A percentile compares a stretch with the other conserved stretches of the same genome.
Evolutionary conservation across 345 rosid species (phyloP).

Genomic region (Eutrema japonicum): DNA sequence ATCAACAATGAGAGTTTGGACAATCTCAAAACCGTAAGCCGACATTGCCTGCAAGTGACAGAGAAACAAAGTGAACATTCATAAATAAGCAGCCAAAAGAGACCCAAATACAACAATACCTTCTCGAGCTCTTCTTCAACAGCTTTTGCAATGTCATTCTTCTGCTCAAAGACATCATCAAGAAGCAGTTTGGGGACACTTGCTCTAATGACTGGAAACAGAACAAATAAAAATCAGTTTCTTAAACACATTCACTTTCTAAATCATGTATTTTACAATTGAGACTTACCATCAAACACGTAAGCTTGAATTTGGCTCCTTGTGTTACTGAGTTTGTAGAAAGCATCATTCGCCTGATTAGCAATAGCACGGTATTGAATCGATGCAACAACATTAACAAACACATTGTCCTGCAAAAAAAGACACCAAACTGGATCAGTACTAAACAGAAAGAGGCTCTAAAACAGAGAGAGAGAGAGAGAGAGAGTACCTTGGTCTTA

Average conservation of each 20-base stretch:
- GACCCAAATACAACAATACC: conserved; percentile 39
- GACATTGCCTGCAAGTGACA: conserved; percentile 53
- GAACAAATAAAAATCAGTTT: not conserved
- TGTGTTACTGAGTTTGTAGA: conserved; percentile 61
- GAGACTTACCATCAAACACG: conserved; percentile 53
- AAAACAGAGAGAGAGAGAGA: not conserved
- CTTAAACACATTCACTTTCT: not conserved
- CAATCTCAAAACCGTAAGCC: conserved; percentile 60
- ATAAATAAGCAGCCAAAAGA: not conserved
- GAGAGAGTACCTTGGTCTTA: conserved; percentile 58
- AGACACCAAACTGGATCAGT: not conserved
- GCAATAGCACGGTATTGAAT: conserved; percentile 58
- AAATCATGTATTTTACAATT: not conserved
- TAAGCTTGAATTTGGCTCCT: conserved; percentile 60
- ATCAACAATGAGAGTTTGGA: conserved; percentile 60
- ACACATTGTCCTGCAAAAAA: conserved; percentile 55
- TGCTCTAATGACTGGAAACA: conserved; percentile 55
- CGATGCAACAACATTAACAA: conserved; percentile 64
- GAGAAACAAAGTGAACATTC: not conserved
- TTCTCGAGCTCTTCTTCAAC: conserved; percentile 65
- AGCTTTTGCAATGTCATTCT: conserved; percentile 59
- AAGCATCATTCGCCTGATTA: conserved; percentile 56
- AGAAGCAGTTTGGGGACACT: conserved; percentile 56
- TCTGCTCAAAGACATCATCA: conserved; percentile 63
- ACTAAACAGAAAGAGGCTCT: not conserved